phyloP scores from a whole-genome alignment of 768 basidiomycete species.

The Tubosaeta brunneosetosa region DNA sequence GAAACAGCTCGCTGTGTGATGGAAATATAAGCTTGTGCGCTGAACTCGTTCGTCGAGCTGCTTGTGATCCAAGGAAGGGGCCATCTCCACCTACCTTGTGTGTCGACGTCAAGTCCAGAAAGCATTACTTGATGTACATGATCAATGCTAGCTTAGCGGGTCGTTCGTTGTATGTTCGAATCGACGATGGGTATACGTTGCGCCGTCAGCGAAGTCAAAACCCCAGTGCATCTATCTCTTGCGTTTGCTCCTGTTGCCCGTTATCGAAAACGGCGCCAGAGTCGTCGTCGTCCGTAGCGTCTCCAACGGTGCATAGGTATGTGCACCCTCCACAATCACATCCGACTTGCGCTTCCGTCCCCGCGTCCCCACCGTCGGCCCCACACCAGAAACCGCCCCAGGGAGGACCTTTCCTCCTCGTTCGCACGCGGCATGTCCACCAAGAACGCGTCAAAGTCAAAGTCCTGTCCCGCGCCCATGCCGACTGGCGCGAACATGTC shows the following conservation, averaged over 20 bases:
- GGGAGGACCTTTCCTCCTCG: constrained; percentile 17
- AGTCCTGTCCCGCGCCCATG: constrained; percentile 15
- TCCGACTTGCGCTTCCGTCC: constrained; percentile 42
- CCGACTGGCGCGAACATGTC: constrained; percentile 19
- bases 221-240: constrained; percentile 22
- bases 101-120: no score
- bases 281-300: neutral
- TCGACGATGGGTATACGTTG: neutral
- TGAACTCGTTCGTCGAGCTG: no score
- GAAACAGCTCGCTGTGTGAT: no score
- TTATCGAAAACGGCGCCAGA: constrained; percentile 6
- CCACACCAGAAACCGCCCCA: neutral
- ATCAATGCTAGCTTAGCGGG: neutral
- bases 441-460: constrained; percentile 39
- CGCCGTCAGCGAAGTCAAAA: neutral
- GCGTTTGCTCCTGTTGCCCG: constrained; percentile 23
- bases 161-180: neutral
- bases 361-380: neutral
- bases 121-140: neutral
- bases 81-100: no score
- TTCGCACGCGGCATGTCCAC: constrained; percentile 35
- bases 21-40: no score
- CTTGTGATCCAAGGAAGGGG: no score
- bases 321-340: constrained; percentile 14
- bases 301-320: neutral